Conservation (phyloP, 768 basidiomycete species). For the Xerocomellus intermedius region DNA sequence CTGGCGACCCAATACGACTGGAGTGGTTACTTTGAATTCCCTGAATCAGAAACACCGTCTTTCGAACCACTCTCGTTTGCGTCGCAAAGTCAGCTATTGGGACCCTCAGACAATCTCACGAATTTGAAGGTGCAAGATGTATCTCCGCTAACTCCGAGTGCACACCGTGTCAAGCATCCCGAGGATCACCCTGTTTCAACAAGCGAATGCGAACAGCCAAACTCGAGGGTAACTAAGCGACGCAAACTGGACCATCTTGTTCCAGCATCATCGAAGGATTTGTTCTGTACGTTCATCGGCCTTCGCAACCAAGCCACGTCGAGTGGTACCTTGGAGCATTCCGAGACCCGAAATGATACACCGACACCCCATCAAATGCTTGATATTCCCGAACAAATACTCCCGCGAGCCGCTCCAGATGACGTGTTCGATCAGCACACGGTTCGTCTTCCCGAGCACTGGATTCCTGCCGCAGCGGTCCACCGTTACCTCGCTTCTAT, state of each 20-base stretch:
- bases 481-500: slow-evolving; percentile 74
- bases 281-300: slow-evolving; percentile 26
- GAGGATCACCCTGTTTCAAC: not conserved
- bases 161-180: not conserved
- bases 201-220: not conserved
- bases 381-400: slow-evolving; percentile 13
- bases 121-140: slow-evolving; percentile 1
- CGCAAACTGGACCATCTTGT: slow-evolving; percentile 25
- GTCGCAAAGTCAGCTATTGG: slow-evolving; percentile 16
- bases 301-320: slow-evolving; percentile 22
- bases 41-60: slow-evolving; percentile 15
- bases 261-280: slow-evolving; percentile 24
- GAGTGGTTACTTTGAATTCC: slow-evolving; percentile 24
- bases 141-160: slow-evolving; percentile 5
- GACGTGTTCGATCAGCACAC: slow-evolving; percentile 46
- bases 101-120: slow-evolving; percentile 1
- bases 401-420: slow-evolving; percentile 33
- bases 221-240: slow-evolving; percentile 17
- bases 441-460: slow-evolving; percentile 38
- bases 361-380: slow-evolving; percentile 3
- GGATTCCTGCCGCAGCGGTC: slow-evolving; percentile 30
- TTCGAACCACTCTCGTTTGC: slow-evolving; percentile 28
- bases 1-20: slow-evolving; percentile 16
- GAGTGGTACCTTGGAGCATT: slow-evolving; percentile 2
- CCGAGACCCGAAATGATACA: slow-evolving; percentile 14